A percentile compares a stretch with the other conserved stretches of the same genome.
Evolutionary conservation across 805 yeast species (phyloP).

Genomic region (Cyberlindnera veronae): DNA sequence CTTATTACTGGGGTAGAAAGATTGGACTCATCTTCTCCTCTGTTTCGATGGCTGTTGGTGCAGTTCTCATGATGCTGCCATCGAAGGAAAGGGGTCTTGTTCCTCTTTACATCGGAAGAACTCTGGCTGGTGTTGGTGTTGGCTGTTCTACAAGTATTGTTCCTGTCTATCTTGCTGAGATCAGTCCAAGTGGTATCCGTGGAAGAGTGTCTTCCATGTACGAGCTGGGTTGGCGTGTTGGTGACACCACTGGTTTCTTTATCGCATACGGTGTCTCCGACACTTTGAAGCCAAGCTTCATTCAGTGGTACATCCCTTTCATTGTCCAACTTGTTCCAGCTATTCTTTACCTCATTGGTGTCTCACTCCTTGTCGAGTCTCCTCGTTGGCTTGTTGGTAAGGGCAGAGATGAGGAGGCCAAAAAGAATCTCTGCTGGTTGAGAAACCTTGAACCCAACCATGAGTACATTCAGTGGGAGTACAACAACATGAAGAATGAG

Average conservation of each 20-base stretch:
- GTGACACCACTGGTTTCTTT: slow-evolving; percentile 12
- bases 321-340: slow-evolving; percentile 46
- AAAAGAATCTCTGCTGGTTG: slow-evolving; percentile 34
- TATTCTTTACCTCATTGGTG: slow-evolving; percentile 38
- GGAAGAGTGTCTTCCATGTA: slow-evolving; percentile 32
- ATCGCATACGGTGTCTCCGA: slow-evolving; percentile 10
- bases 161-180: slow-evolving; percentile 45
- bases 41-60: slow-evolving; percentile 33
- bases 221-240: slow-evolving; percentile 12
- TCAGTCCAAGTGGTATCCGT: slow-evolving; percentile 42
- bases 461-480: slow-evolving; percentile 39
- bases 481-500: slow-evolving; percentile 29
- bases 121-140: slow-evolving; percentile 44
- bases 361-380: slow-evolving; percentile 40
- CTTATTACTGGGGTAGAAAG: slow-evolving; percentile 20
- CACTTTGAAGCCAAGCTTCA: slow-evolving; percentile 6
- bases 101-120: slow-evolving; percentile 51
- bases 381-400: slow-evolving; percentile 41
- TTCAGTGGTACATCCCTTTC: slow-evolving; percentile 48
- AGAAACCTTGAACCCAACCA: slow-evolving; percentile 37
- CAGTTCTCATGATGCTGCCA: slow-evolving; percentile 39
- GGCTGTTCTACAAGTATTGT: slow-evolving; percentile 50
- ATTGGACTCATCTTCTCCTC: slow-evolving; percentile 17
- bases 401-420: slow-evolving; percentile 36
- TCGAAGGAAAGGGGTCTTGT: slow-evolving; percentile 34